Percentiles rank a stretch among this genome's conserved stretches.
Conservation (phyloP, 352 stramenopile genomes). For the Globisporangium emineosum region DNA sequence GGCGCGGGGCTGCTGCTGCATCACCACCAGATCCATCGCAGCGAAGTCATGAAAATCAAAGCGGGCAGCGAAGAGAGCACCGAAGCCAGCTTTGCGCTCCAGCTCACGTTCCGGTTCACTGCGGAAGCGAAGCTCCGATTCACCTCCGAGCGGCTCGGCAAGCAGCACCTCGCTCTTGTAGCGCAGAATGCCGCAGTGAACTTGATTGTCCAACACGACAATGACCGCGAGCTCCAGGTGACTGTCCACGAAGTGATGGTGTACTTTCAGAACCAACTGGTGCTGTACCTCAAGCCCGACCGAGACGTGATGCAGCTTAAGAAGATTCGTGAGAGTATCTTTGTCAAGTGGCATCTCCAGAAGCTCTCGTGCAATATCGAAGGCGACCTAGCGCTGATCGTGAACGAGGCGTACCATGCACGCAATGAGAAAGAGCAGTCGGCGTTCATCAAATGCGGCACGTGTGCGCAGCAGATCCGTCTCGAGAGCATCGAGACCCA, state of each 20-base stretch:
- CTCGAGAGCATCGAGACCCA: conserved; percentile 57
- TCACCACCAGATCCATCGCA: conserved; percentile 7
- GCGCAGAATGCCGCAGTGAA: conserved; percentile 44
- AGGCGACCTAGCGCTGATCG: conserved; percentile 37
- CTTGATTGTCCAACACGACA: conserved; percentile 44
- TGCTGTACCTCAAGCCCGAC: conserved; percentile 52
- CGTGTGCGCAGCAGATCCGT: conserved; percentile 53
- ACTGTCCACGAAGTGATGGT: conserved; percentile 46
- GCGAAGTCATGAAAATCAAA: neutral
- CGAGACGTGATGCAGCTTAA: conserved; percentile 51
- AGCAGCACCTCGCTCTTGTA: conserved; percentile 32
- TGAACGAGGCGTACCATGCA: conserved; percentile 55
- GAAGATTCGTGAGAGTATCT: conserved; percentile 29
- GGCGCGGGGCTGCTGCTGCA: conserved; percentile 7
- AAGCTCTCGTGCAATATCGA: conserved; percentile 40
- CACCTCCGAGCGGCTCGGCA: conserved; percentile 31
- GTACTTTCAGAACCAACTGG: conserved; percentile 39
- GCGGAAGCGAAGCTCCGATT: conserved; percentile 40
- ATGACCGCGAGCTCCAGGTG: conserved; percentile 41
- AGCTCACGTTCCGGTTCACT: conserved; percentile 53
- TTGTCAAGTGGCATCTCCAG: conserved; percentile 54
- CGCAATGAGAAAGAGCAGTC: conserved; percentile 52
- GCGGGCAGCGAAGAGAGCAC: conserved; percentile 5
- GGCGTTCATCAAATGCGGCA: conserved; percentile 52
- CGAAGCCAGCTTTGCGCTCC: conserved; percentile 41